Conservation (phyloP, 2,329 filamentous ascomycete species). For the Talaromyces sp. region DNA sequence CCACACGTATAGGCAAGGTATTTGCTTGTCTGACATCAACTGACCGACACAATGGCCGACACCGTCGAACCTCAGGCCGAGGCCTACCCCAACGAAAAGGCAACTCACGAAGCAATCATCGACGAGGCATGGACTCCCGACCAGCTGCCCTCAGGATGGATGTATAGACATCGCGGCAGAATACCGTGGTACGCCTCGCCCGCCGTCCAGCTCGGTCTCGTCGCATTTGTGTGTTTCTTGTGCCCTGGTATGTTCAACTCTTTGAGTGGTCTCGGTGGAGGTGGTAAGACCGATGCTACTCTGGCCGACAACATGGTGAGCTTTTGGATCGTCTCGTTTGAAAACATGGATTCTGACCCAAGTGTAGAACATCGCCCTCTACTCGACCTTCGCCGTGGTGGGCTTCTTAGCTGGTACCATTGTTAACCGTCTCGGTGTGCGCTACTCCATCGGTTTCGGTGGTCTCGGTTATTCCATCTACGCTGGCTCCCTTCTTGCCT, state of each 20-base stretch:
- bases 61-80: not conserved
- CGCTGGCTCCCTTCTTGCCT: slow-evolving; percentile 38
- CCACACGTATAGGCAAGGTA: not conserved
- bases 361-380: slow-evolving; percentile 54
- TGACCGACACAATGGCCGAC: slow-evolving; percentile 6
- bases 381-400: slow-evolving; percentile 61
- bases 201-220: slow-evolving; percentile 65
- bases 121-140: slow-evolving; percentile 12
- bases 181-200: slow-evolving; percentile 67
- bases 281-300: slow-evolving; percentile 48
- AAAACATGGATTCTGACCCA: not conserved
- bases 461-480: slow-evolving; percentile 37
- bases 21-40: not conserved
- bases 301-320: slow-evolving; percentile 50
- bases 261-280: slow-evolving; percentile 58
- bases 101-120: slow-evolving; percentile 8
- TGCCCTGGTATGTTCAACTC: slow-evolving; percentile 68
- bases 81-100: slow-evolving; percentile 6
- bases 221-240: slow-evolving; percentile 64
- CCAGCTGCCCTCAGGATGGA: slow-evolving; percentile 30
- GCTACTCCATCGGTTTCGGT: slow-evolving; percentile 29
- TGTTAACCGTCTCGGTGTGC: slow-evolving; percentile 32
- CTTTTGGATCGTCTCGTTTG: not conserved
- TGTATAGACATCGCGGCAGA: slow-evolving; percentile 57
- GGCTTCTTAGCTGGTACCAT: slow-evolving; percentile 53